Percentiles rank a stretch among this genome's conserved stretches.
Conservation (phyloP, 345 rosid species). For the Euphorbia lathyris region DNA sequence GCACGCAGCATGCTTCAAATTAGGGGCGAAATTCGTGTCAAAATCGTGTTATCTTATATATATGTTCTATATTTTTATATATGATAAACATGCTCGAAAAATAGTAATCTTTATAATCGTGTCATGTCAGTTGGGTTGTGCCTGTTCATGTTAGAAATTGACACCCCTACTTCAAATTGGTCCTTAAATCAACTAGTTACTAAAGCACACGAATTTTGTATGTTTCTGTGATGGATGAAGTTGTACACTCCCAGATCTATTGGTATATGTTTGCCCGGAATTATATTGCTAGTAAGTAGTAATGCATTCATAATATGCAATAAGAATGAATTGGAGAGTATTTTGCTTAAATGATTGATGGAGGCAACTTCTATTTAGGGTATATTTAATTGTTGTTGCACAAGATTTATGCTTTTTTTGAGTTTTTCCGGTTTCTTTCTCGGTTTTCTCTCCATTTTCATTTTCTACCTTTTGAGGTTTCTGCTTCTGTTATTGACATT, state of each 20-base stretch:
- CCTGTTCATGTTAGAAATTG: too few species aligned
- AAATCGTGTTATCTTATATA: too few species aligned
- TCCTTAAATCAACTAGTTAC: neutral
- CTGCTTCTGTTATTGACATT: neutral
- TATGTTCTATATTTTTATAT: too few species aligned
- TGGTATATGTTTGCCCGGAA: neutral
- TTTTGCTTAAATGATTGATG: neutral
- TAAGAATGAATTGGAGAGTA: neutral
- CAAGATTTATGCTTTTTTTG: neutral
- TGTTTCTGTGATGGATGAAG: neutral
- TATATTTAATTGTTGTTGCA: neutral
- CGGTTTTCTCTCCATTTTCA: neutral
- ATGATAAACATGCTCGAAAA: too few species aligned
- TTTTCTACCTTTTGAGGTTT: neutral
- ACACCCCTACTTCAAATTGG: neutral
- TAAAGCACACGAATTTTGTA: neutral
- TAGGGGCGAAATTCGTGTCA: too few species aligned
- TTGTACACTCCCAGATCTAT: neutral
- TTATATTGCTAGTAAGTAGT: neutral
- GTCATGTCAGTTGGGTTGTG: too few species aligned
- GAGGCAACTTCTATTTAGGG: neutral
- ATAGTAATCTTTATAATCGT: too few species aligned
- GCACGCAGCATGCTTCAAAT: too few species aligned
- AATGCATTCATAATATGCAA: neutral
- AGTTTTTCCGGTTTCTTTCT: neutral